Evolutionary conservation across 257 asterid genomes (phyloP).

Genomic region (Orobanche coerulescens): DNA sequence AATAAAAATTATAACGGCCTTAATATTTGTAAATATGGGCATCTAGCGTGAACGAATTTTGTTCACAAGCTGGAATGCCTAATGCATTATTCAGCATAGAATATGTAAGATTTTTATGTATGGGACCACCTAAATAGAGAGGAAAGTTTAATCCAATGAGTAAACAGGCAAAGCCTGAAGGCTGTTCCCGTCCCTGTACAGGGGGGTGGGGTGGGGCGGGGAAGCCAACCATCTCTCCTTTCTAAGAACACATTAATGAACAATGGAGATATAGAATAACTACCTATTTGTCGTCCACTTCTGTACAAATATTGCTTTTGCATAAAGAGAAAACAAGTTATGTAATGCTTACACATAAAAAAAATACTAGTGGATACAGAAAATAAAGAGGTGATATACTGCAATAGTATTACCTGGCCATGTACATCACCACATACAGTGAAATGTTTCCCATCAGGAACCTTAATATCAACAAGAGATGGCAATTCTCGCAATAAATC

Average conservation of each 20-base stretch:
- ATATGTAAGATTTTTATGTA: background rate
- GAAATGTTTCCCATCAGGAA: slow-evolving; percentile 80
- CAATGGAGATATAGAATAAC: slow-evolving; percentile 7
- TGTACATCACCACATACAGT: slow-evolving; percentile 99
- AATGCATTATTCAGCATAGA: background rate
- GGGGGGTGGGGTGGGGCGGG: no score
- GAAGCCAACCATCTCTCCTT: no score
- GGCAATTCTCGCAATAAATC: slow-evolving; percentile 74
- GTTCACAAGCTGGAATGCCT: background rate
- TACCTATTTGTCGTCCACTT: slow-evolving; percentile 11
- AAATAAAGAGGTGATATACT: slow-evolving; percentile 10
- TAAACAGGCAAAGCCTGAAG: no score
- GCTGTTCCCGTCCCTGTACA: no score
- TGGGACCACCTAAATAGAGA: slow-evolving; percentile 2
- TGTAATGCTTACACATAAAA: background rate
- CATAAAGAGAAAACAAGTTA: background rate
- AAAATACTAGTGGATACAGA: background rate
- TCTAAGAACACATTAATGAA: no score
- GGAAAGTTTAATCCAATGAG: slow-evolving; percentile 1
- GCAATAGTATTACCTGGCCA: slow-evolving; percentile 76
- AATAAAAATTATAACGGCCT: background rate
- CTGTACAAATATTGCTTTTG: background rate
- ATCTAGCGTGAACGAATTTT: background rate
- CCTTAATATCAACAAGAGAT: slow-evolving; percentile 84
- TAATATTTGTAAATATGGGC: background rate